phyloP scores from a whole-genome alignment of 192 early-diverging fungal genomes.

The Coemansia sp. region DNA sequence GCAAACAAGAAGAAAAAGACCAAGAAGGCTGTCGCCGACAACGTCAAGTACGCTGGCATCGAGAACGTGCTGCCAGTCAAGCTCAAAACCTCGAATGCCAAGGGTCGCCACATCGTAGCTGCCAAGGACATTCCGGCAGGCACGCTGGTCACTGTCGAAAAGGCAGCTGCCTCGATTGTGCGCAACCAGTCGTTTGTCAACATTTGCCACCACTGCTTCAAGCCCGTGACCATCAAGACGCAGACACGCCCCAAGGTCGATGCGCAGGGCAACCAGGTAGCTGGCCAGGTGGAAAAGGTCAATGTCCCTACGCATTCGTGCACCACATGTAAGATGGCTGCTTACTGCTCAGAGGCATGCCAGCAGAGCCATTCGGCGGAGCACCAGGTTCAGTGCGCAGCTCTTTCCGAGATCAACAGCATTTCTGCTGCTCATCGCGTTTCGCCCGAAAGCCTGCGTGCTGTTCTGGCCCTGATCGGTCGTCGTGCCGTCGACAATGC shows the following conservation, averaged over 20 bases:
- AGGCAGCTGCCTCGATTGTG: conserved; percentile 57
- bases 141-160: conserved; percentile 54
- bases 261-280: conserved; percentile 37
- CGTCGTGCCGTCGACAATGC: conserved; percentile 28
- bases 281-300: conserved; percentile 29
- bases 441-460: conserved; percentile 39
- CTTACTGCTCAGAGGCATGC: conserved; percentile 63
- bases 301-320: conserved; percentile 33
- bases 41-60: conserved; percentile 44
- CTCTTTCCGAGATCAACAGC: conserved; percentile 38
- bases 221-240: conserved; percentile 35
- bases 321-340: conserved; percentile 53
- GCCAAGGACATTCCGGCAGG: conserved; percentile 50
- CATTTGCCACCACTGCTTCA: conserved; percentile 60
- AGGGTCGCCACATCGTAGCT: conserved; percentile 59
- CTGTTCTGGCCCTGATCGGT: conserved; percentile 44
- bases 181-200: conserved; percentile 57
- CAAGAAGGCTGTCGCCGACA: conserved; percentile 53
- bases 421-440: conserved; percentile 34
- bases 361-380: conserved; percentile 30
- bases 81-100: conserved; percentile 53
- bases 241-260: conserved; percentile 47
- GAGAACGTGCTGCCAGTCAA: conserved; percentile 40
- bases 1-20: conserved; percentile 52
- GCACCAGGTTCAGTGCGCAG: conserved; percentile 51